phyloP scores from a whole-genome alignment of 129 eudicot species.

The Lactuca saligna region DNA sequence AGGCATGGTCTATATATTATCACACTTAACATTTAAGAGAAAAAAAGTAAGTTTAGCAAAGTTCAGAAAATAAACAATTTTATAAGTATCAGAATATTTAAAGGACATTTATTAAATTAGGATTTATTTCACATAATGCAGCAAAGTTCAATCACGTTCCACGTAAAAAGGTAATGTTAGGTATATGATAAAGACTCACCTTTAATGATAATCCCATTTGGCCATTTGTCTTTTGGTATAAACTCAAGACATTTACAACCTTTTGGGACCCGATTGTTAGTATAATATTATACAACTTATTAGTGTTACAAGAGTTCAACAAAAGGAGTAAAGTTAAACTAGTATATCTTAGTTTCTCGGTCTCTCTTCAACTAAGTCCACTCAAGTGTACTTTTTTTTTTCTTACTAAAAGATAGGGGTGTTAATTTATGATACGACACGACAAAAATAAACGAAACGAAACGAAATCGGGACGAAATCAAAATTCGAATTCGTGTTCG shows the following conservation, averaged over 20 bases:
- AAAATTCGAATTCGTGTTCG: no score
- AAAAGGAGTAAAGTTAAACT: background rate
- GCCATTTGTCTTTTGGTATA: constrained; percentile 11
- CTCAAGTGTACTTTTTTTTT: no score
- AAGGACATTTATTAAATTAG: no score
- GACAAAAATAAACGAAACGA: no score
- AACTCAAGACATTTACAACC: background rate
- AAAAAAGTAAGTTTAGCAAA: no score
- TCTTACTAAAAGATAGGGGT: no score
- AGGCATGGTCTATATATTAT: no score
- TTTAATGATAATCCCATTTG: constrained; percentile 10
- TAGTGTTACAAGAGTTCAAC: constrained; percentile 4
- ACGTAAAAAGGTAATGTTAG: constrained; percentile 14
- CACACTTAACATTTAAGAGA: background rate
- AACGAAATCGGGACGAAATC: no score
- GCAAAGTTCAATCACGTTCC: background rate
- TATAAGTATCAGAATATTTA: background rate
- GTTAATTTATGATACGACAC: no score
- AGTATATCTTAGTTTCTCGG: no score
- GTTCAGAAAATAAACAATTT: no score
- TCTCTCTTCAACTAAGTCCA: no score
- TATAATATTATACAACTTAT: background rate
- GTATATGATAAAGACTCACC: constrained; percentile 12
- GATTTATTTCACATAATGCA: background rate
- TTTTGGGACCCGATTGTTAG: background rate